These are phyloP conservation scores for Aspergillus novoparasiticus DNA, from an alignment of 2,329 filamentous ascomycete genomes.

Conservation along the genomic window DNA sequence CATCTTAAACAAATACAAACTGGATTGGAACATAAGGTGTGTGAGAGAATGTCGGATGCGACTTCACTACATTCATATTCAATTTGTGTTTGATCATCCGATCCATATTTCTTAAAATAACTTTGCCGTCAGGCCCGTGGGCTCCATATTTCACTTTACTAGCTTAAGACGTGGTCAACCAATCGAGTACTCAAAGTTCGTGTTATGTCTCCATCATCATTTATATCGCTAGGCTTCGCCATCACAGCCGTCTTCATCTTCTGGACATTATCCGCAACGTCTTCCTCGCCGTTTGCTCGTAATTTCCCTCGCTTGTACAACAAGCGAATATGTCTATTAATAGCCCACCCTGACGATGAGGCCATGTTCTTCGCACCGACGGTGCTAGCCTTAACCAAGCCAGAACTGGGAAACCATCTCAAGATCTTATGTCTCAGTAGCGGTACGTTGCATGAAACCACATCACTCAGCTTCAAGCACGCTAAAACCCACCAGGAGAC, in stretches of 20 bases:
- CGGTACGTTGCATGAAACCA: slow-evolving; percentile 51
- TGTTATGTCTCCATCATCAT: slow-evolving; percentile 22
- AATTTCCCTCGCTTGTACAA: slow-evolving; percentile 66
- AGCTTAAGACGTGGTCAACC: background rate
- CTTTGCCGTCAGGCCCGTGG: too few species aligned
- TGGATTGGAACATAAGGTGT: background rate
- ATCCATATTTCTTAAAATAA: background rate
- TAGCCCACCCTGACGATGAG: slow-evolving; percentile 97
- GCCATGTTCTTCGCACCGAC: slow-evolving; percentile 99
- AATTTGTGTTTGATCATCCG: background rate
- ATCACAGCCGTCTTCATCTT: slow-evolving; percentile 48
- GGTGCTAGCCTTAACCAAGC: slow-evolving; percentile 78
- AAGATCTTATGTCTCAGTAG: slow-evolving; percentile 92
- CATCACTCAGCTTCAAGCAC: background rate
- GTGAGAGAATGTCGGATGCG: background rate
- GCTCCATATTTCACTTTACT: background rate
- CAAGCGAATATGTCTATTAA: slow-evolving; percentile 88
- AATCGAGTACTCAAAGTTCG: background rate
- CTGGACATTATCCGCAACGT: slow-evolving; percentile 45
- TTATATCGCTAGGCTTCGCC: slow-evolving; percentile 35
- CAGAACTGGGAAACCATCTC: slow-evolving; percentile 81
- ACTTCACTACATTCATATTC: background rate
- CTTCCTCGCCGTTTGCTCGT: slow-evolving; percentile 40
- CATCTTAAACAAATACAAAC: background rate
- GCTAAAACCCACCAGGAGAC: slow-evolving; percentile 56